phyloP scores from a whole-genome alignment of 2,329 filamentous ascomycete genomes.

The Massarina eburnea region DNA sequence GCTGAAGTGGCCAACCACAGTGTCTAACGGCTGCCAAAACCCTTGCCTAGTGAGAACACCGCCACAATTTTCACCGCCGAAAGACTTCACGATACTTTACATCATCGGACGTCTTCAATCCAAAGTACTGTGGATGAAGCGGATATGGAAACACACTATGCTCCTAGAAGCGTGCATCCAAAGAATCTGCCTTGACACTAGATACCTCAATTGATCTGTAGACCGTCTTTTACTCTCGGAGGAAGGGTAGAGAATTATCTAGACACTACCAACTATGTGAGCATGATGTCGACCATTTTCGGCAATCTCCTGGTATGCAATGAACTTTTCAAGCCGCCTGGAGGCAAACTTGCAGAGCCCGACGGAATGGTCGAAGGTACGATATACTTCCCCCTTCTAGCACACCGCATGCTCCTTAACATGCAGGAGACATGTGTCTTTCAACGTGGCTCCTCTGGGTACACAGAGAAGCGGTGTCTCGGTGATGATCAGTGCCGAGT shows the following conservation, averaged over 20 bases:
- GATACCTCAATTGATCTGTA: background rate
- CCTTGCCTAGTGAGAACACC: background rate
- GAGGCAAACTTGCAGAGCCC: background rate
- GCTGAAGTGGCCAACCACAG: background rate
- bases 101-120: conserved; percentile 6
- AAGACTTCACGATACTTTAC: conserved; percentile 8
- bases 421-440: background rate
- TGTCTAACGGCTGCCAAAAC: background rate
- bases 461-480: background rate
- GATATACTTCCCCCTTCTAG: background rate
- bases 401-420: background rate
- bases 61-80: conserved; percentile 5
- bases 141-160: background rate
- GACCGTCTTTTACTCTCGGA: conserved; percentile 5
- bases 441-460: conserved; percentile 1
- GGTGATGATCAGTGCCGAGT: background rate
- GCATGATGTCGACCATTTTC: too few species aligned
- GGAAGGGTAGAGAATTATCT: too few species aligned
- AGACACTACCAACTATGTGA: too few species aligned
- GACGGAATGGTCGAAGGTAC: background rate
- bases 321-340: too few species aligned
- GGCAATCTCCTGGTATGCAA: too few species aligned
- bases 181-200: conserved; percentile 10
- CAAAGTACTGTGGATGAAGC: conserved; percentile 3
- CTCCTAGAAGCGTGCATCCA: conserved; percentile 1